Evolutionary conservation across 352 stramenopile genomes (phyloP), one percentile per base, ranked within the genome.

Genomic region (Globisporangium uncinulatum): DNA sequence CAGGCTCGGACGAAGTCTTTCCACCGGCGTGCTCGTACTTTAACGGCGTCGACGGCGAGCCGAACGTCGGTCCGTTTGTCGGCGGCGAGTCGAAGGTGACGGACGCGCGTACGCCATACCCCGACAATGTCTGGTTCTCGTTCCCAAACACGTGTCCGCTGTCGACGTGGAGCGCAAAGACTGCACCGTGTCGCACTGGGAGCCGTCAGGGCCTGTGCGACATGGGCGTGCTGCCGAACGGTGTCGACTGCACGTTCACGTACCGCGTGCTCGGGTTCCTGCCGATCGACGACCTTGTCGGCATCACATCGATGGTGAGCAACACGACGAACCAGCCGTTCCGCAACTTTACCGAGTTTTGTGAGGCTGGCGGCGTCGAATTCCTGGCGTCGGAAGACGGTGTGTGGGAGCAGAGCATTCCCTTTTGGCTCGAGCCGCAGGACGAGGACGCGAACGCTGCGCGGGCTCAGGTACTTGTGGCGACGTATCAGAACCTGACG

Each of bases 271-370:
- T 88, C 0, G 77, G 80, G 42, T 88, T 73, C 57, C 50, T 90
- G 20, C 61, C 61, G n/a, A 84, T 90, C 45, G 81, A 89, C 54
- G 81, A 91, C 63, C 65, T 91, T 8, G 81, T 91, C 4, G 79
- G 79, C 50, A 91, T 91, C 57, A 91, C 76, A 14, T 71, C 70
- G 20, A 82, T 87, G 67, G 54, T 59, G 34, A 87, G 70, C 61
- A 76, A 86, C 62, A 62, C 63, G 20, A 86, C 75, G 20, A 64
- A 54, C 44, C 52, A 83, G 44, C 54, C 56, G 34, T 91, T 84
- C 63, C 54, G 55, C 29, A 83, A 87, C 69, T 88, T 87, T 37
- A 57, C 67, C 8, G 64, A 86, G 57, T 91, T 87, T 59, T 89
- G 78, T 50, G 57, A 81, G 29, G 68, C 80, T 34, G 77, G 74